Conservation (phyloP, 768 basidiomycete species). For the Lenzites betulinus region DNA sequence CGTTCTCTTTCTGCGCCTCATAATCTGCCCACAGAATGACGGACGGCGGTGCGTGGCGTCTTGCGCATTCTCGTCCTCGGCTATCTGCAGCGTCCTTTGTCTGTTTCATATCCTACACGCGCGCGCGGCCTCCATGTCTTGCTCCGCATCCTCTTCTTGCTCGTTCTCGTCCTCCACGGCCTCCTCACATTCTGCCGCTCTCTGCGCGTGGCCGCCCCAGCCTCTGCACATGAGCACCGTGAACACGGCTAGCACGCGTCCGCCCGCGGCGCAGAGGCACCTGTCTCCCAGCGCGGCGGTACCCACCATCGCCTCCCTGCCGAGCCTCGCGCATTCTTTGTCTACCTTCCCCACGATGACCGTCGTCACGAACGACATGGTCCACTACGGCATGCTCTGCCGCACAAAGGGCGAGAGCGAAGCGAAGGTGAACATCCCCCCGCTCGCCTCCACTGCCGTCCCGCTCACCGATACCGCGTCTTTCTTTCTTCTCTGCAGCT, state of each 20-base stretch:
- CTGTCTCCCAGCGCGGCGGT: slow-evolving; percentile 1
- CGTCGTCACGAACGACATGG: slow-evolving; percentile 32
- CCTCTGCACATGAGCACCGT: not conserved
- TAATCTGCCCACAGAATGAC: slow-evolving; percentile 8
- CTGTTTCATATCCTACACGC: slow-evolving; percentile 14
- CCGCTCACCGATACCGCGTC: not conserved
- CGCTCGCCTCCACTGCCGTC: not conserved
- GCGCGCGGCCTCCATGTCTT: slow-evolving; percentile 4
- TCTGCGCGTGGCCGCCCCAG: slow-evolving; percentile 14
- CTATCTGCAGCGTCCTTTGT: slow-evolving; percentile 21
- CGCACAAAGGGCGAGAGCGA: slow-evolving; percentile 30
- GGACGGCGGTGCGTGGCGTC: slow-evolving; percentile 17
- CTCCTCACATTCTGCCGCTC: not conserved
- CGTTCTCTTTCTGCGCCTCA: slow-evolving; percentile 20
- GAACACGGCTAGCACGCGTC: not conserved
- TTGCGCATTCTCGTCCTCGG: slow-evolving; percentile 16
- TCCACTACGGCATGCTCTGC: slow-evolving; percentile 29
- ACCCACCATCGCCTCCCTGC: slow-evolving; percentile 28
- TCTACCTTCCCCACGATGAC: slow-evolving; percentile 34
- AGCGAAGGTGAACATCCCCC: slow-evolving; percentile 27
- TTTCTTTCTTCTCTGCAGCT: slow-evolving; percentile 20
- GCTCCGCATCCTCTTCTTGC: slow-evolving; percentile 19
- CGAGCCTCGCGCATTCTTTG: slow-evolving; percentile 34
- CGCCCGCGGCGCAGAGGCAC: slow-evolving; percentile 2
- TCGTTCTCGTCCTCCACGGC: slow-evolving; percentile 15